These are phyloP conservation scores for Dionaea muscipula DNA, from an alignment of 179 eudicot species.

Conservation along the genomic window DNA sequence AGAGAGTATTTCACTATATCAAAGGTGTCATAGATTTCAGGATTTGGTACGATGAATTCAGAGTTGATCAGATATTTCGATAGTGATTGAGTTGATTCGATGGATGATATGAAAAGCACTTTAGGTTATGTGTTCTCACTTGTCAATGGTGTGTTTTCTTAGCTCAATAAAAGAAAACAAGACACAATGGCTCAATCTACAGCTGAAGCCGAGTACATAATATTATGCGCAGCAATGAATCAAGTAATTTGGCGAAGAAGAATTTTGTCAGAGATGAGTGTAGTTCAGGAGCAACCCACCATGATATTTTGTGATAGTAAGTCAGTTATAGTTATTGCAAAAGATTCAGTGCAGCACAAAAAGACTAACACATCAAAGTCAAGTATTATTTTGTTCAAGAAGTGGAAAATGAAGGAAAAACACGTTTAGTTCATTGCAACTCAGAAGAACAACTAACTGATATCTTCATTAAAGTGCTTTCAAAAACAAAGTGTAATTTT, in stretches of 20 bases:
- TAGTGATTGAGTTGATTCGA: conserved; percentile 10
- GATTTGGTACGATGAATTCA: neutral
- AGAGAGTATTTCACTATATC: conserved; percentile 5
- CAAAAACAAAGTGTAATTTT: too few species aligned
- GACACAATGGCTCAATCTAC: neutral
- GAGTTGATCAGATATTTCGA: conserved; percentile 5
- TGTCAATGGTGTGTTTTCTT: conserved; percentile 4
- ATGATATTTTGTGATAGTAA: too few species aligned
- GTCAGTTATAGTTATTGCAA: too few species aligned
- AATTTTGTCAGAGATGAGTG: too few species aligned
- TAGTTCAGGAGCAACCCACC: too few species aligned
- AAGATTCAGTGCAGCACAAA: too few species aligned
- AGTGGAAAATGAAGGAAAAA: too few species aligned
- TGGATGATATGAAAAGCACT: conserved; percentile 9
- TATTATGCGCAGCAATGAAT: neutral
- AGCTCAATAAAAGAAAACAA: conserved; percentile 10
- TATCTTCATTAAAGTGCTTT: too few species aligned
- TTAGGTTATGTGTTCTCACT: conserved; percentile 3
- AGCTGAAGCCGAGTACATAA: conserved; percentile 9
- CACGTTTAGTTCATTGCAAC: too few species aligned
- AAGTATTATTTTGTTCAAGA: too few species aligned
- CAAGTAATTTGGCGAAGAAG: conserved; percentile 6
- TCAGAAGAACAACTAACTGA: too few species aligned
- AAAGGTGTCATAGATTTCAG: neutral
- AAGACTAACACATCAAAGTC: too few species aligned